phyloP scores from a whole-genome alignment of 2,329 filamentous ascomycete genomes.

The Colletotrichum incanum region DNA sequence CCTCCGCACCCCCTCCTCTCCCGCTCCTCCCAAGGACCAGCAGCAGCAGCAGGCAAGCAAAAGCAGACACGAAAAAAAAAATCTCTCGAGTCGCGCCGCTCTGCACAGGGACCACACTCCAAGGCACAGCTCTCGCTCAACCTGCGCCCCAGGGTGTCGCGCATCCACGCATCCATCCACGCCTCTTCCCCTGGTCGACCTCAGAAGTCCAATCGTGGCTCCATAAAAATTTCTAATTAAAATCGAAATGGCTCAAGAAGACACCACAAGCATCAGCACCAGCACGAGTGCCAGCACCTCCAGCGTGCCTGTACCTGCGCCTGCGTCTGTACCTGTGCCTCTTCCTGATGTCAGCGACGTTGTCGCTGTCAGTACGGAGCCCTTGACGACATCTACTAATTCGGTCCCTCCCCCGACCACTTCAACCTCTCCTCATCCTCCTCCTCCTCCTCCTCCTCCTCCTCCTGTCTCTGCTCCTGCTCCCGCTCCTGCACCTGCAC shows the following conservation, averaged over 20 bases:
- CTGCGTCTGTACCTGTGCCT: conserved; percentile 29
- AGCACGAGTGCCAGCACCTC: conserved; percentile 37
- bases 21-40: conserved; percentile 23
- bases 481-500: neutral
- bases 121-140: conserved; percentile 31
- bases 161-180: conserved; percentile 43
- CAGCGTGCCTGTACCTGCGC: conserved; percentile 36
- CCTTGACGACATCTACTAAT: conserved; percentile 41
- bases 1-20: conserved; percentile 39
- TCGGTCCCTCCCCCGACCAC: conserved; percentile 35
- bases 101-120: conserved; percentile 35
- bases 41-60: conserved; percentile 26
- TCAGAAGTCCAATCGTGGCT: conserved; percentile 53
- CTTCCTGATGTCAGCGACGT: conserved; percentile 39
- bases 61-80: conserved; percentile 22
- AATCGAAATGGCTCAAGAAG: conserved; percentile 56
- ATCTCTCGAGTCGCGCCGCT: conserved; percentile 32
- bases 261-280: conserved; percentile 44
- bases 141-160: conserved; percentile 43
- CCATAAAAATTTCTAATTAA: conserved; percentile 59
- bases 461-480: conserved; percentile 12
- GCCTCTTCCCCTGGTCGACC: conserved; percentile 50
- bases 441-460: conserved; percentile 12
- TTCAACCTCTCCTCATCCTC: conserved; percentile 31
- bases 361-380: conserved; percentile 28